Base-by-base conservation (phyloP, 2,329 filamentous ascomycete species). In the Cladophialophora exuberans region DNA sequence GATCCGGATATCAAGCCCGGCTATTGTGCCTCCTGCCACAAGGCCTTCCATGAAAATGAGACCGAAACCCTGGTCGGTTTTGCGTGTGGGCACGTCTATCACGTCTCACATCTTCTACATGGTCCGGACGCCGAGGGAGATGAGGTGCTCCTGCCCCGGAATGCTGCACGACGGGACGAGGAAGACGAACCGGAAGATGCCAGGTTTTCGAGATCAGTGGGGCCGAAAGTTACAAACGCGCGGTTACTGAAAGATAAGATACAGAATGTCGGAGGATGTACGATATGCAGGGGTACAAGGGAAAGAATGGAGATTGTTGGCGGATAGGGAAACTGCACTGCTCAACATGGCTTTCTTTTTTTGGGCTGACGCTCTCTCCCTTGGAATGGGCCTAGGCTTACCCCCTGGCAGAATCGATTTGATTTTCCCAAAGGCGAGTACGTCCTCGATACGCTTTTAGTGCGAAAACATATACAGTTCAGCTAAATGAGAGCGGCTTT, bases 201-300 rank as follows among this genome's bases (percentile, higher is more conserved):
- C 36, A 53, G 62, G 62, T 38, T 73, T 73, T 48, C 70, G 9
- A 58, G 74, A 31, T 89, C 87, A 49, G 85, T 97, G 5, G 89
- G 90, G 0, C 84, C 87, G 25, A 97, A 97, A 72, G 90, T 96
- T 23, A 94, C 89, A 61, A 89, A 90, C 68, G 91, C 92, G 33
- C 82, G 90, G 60, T 70, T 96, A 51, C 73, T 96, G 56, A 60
- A 57, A 54, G 58, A 59, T 18, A 64, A 64, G 41, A 62, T 61
- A 25, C 44, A 56, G 25, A 54, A 41, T 13, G 60, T 60, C 6
- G 59, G 59, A n/a, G 61, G 59, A 25, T 61, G 61, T 59, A 42
- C 36, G 6, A 45, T 61, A 35, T 63, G 61, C 36, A 56, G 50
- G 38, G 56, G 49, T 7, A 26, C 47, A 20, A 58, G 51, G 31